phyloP scores from a whole-genome alignment of 768 basidiomycete genomes.

The Suillus subluteus region DNA sequence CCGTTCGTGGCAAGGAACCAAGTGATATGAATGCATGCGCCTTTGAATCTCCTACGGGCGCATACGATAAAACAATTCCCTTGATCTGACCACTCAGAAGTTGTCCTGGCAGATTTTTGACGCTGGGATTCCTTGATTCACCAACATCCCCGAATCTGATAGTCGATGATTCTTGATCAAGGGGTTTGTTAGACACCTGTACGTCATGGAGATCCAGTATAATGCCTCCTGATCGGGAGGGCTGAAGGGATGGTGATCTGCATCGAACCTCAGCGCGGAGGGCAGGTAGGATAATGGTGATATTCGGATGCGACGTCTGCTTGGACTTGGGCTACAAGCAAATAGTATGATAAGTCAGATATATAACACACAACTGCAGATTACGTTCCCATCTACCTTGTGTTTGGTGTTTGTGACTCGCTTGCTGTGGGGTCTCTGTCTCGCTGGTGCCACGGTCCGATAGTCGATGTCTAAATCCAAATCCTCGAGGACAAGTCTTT shows the following conservation, averaged over 20 bases:
- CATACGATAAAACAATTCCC: constrained; percentile 54
- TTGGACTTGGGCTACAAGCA: constrained; percentile 4
- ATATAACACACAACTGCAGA: not conserved
- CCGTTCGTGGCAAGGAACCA: constrained; percentile 42
- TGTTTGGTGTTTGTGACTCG: constrained; percentile 9
- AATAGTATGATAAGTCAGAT: constrained; percentile 3
- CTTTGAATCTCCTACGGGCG: constrained; percentile 39
- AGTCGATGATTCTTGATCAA: constrained; percentile 21
- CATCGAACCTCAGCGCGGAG: constrained; percentile 72
- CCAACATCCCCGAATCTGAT: constrained; percentile 34
- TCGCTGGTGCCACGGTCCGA: constrained; percentile 21
- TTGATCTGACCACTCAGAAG: constrained; percentile 46
- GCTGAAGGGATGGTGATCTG: constrained; percentile 52
- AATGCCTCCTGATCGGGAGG: constrained; percentile 68
- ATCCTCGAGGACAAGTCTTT: constrained; percentile 60
- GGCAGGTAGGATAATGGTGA: constrained; percentile 9
- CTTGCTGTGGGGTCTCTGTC: constrained; percentile 14
- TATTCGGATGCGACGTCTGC: not conserved
- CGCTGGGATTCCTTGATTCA: constrained; percentile 7
- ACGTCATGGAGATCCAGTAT: constrained; percentile 66
- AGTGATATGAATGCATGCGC: constrained; percentile 55
- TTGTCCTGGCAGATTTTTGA: constrained; percentile 13
- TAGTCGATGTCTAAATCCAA: constrained; percentile 58
- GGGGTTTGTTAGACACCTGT: constrained; percentile 37
- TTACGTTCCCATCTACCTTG: constrained; percentile 21